Base-by-base conservation (phyloP, 2,329 filamentous ascomycete genomes). In the Huntiella moniliformis region DNA sequence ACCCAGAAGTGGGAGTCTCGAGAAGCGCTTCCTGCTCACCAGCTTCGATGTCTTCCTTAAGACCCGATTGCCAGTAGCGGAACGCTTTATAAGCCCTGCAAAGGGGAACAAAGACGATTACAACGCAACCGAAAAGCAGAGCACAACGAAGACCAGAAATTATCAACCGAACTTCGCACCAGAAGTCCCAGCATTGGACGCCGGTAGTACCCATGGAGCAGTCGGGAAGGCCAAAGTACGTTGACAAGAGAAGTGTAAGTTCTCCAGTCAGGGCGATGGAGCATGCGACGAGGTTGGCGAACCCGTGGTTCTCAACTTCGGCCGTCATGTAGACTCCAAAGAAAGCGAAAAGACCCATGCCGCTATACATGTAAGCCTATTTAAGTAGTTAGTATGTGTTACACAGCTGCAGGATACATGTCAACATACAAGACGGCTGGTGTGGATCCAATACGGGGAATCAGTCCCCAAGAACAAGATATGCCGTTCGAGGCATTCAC, bases 211-310 rank as follows among this genome's bases (percentile, higher is more conserved):
- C 6, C 12, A 28, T 13, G n/a, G 17, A 5, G 48, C 48, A 50
- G 18, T 42, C n/a, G 4, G 31, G 7, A 37, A 45, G 28, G 48
- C 86, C 66, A 38, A 75, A 63, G 44, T 83, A 65, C 28, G 81
- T 82, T 45, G 75, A 71, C 41, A 71, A 69, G 50, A 91, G 68
- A 34, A 96, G 75, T 42, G 77, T 64, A 17, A 79, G 54, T 60
- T 98, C 91, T 51, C 85, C 70, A 18, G 73, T 60, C n/a, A 85
- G 59, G 18, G 79, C 79, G 38, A 85, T 62, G 37, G 70, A 59
- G 91, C 91, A 98, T 54, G 84, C 77, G 40, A 80, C 62, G 47
- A 88, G 72, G 61, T 95, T 86, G 45, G 83, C 77, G 40, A 77
- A 66, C 42, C 79, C 87, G 0, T 91, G 91, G 10, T 82, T 82